A percentile compares a stretch with the other conserved stretches of the same genome.
These are phyloP conservation scores for Aspergillus tamarii DNA, from an alignment of 2,329 filamentous ascomycete species.

Conservation along the genomic window DNA sequence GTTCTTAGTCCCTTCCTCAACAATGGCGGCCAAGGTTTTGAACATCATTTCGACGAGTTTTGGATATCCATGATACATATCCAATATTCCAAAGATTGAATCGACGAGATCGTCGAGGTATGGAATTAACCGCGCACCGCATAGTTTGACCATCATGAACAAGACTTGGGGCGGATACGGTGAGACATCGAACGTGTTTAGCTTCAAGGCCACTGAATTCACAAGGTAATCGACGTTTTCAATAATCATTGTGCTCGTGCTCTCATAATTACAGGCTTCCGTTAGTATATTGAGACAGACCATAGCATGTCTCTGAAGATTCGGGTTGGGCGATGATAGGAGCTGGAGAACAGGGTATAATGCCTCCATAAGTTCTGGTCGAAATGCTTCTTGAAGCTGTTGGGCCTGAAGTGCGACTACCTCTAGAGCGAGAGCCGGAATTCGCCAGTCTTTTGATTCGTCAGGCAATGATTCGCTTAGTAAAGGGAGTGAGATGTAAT, in stretches of 20 bases:
- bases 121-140: conserved; percentile 78
- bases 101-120: conserved; percentile 90
- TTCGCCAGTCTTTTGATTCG: conserved; percentile 64
- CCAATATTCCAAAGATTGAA: conserved; percentile 89
- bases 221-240: conserved; percentile 96
- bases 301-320: conserved; percentile 79
- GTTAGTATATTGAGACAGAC: conserved; percentile 81
- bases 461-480: conserved; percentile 43
- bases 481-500: conserved; percentile 45
- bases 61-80: conserved; percentile 93
- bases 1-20: conserved; percentile 74
- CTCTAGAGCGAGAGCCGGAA: conserved; percentile 80
- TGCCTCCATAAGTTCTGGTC: conserved; percentile 84
- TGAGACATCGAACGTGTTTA: conserved; percentile 90
- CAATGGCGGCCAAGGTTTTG: conserved; percentile 77
- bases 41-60: conserved; percentile 84
- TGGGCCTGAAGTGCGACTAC: conserved; percentile 75
- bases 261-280: conserved; percentile 70
- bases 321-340: conserved; percentile 70
- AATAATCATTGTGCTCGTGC: conserved; percentile 77
- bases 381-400: conserved; percentile 69
- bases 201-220: conserved; percentile 83
- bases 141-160: conserved; percentile 89
- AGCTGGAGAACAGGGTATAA: conserved; percentile 91
- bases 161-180: conserved; percentile 89